Evolutionary conservation across 768 basidiomycete species (phyloP).

Genomic region (Piloderma croceum): DNA sequence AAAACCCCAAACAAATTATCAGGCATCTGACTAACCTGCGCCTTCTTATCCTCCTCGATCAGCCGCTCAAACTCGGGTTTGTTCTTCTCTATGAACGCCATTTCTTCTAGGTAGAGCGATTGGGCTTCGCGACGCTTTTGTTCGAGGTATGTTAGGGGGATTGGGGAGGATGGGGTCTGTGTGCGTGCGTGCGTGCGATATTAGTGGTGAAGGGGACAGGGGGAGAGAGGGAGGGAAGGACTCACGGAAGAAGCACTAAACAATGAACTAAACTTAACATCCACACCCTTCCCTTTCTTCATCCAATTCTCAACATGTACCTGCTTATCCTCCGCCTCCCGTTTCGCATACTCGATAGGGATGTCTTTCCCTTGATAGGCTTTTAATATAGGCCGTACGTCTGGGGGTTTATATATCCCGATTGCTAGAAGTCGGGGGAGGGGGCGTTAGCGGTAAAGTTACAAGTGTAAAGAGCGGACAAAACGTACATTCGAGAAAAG

Average conservation of each 20-base stretch:
- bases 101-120: constrained; percentile 45
- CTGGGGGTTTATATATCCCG: constrained; percentile 81
- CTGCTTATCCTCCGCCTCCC: constrained; percentile 78
- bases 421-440: constrained; percentile 81
- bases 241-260: too few species aligned
- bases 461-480: not conserved
- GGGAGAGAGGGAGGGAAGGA: too few species aligned
- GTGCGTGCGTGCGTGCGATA: not conserved
- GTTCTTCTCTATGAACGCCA: constrained; percentile 46
- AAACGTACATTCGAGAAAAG: constrained; percentile 84
- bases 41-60: constrained; percentile 48
- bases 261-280: too few species aligned
- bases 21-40: constrained; percentile 42
- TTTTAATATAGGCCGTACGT: constrained; percentile 83
- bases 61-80: constrained; percentile 44
- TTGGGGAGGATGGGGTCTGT: constrained; percentile 24
- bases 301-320: constrained; percentile 81
- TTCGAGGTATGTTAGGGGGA: constrained; percentile 48
- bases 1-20: constrained; percentile 34
- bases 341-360: constrained; percentile 81
- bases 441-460: constrained; percentile 1
- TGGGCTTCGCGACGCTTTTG: constrained; percentile 49
- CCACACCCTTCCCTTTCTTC: constrained; percentile 27
- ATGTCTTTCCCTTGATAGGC: constrained; percentile 87
- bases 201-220: too few species aligned